Percentiles rank a stretch among this genome's conserved stretches.
Evolutionary conservation across 2,329 filamentous ascomycete genomes (phyloP).

Genomic region (Diaporthe longicolla): DNA sequence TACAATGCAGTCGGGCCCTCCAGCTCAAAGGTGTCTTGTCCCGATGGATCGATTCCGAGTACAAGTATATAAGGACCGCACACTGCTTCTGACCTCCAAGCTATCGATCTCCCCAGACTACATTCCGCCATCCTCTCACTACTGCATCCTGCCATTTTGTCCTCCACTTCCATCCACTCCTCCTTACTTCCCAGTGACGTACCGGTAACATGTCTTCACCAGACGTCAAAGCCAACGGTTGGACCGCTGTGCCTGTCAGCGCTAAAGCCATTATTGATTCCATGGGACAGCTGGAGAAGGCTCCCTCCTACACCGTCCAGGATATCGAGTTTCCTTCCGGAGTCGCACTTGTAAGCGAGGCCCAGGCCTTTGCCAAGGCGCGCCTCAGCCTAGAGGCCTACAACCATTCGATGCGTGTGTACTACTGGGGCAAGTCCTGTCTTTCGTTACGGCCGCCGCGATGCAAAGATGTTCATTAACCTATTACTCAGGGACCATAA

Average conservation of each 20-base stretch:
- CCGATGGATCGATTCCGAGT: too few relatives aligned
- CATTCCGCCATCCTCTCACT: background rate
- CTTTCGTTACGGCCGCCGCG: too few relatives aligned
- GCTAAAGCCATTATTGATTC: slow-evolving; percentile 5
- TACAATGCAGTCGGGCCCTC: background rate
- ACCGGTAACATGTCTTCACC: background rate
- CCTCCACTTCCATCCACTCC: background rate
- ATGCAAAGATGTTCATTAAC: background rate
- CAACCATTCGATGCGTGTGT: slow-evolving; percentile 21
- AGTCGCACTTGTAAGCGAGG: background rate
- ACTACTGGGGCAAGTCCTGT: background rate
- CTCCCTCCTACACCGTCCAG: background rate
- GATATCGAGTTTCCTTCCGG: slow-evolving; percentile 16
- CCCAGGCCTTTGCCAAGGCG: background rate
- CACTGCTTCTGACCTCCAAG: background rate
- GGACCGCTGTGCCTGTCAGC: slow-evolving; percentile 5
- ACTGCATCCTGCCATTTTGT: background rate
- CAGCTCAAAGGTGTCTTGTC: background rate
- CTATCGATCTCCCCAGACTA: too few relatives aligned
- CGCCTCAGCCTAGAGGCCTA: slow-evolving; percentile 3
- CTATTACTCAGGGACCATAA: background rate
- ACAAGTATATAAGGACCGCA: background rate
- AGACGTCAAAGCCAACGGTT: slow-evolving; percentile 2
- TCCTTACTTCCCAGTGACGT: background rate
- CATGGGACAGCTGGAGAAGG: background rate